These are phyloP conservation scores for Podaxis mareebaensis DNA, from an alignment of 768 basidiomycete genomes.

Conservation along the genomic window DNA sequence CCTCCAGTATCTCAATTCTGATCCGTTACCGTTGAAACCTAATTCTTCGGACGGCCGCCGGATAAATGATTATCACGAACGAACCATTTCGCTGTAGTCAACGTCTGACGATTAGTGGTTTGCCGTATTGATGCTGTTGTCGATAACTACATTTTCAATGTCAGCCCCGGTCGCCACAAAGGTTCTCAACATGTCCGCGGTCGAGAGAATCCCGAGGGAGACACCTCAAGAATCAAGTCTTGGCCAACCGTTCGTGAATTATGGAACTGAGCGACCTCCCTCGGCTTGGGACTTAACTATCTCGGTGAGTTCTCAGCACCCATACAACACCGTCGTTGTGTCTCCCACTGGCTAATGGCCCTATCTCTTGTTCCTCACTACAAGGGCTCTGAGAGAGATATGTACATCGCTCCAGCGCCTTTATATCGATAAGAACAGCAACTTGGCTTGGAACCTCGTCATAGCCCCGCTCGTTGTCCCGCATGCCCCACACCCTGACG, in stretches of 20 bases:
- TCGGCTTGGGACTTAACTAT: background rate
- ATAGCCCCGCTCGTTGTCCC: no score
- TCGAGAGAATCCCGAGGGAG: background rate
- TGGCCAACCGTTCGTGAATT: background rate
- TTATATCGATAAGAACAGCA: no score
- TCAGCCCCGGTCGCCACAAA: background rate
- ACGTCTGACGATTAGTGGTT: background rate
- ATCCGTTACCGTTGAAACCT: background rate
- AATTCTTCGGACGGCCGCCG: background rate
- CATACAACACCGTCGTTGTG: constrained; percentile 1
- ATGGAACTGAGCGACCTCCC: background rate
- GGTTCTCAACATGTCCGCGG: background rate
- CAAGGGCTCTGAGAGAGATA: no score
- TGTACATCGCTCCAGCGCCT: no score
- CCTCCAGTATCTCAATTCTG: background rate
- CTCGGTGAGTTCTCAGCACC: background rate
- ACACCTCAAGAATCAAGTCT: background rate
- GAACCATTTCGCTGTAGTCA: background rate
- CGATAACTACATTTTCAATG: background rate
- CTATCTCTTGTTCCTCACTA: background rate
- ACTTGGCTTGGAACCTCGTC: no score
- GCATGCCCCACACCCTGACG: no score
- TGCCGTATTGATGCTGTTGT: no score
- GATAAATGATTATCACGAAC: background rate
- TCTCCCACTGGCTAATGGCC: background rate